Evolutionary conservation across 2,329 filamentous ascomycete genomes (phyloP).

Genomic region (Ambrosiella beaveri): DNA sequence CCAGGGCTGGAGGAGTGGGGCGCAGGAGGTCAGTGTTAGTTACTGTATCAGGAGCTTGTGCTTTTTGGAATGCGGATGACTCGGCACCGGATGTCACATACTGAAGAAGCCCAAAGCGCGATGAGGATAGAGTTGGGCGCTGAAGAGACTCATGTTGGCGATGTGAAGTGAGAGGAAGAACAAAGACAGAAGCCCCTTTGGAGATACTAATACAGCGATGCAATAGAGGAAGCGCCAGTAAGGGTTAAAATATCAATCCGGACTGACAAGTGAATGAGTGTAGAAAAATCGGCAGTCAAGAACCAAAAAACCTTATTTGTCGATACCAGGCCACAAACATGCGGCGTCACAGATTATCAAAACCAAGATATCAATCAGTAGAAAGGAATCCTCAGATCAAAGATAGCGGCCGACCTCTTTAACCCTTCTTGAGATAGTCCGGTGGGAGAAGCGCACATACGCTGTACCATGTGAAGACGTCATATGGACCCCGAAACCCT

Average conservation of each 20-base stretch:
- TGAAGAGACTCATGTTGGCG: constrained; percentile 30
- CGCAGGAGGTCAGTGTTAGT: not conserved
- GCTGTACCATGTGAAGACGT: constrained; percentile 1
- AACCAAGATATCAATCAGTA: too few species aligned
- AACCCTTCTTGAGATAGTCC: too few species aligned
- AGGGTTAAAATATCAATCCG: too few species aligned
- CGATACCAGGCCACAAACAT: too few species aligned
- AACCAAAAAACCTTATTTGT: too few species aligned
- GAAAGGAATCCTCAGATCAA: too few species aligned
- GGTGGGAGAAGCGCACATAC: not conserved
- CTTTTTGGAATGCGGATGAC: not conserved
- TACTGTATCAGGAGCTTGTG: not conserved
- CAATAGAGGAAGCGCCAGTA: too few species aligned
- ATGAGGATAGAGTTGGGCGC: constrained; percentile 48
- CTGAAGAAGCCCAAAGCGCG: constrained; percentile 46
- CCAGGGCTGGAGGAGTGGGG: constrained; percentile 44
- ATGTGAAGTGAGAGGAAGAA: not conserved
- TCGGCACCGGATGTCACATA: constrained; percentile 15
- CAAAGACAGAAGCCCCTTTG: not conserved
- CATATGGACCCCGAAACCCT: constrained; percentile 4
- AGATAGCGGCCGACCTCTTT: too few species aligned
- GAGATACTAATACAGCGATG: not conserved
- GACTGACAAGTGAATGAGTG: too few species aligned
- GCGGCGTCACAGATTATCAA: too few species aligned
- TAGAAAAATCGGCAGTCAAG: too few species aligned